Conservation (phyloP, 208 protist genomes). For the Trichomonas vaginalis region DNA sequence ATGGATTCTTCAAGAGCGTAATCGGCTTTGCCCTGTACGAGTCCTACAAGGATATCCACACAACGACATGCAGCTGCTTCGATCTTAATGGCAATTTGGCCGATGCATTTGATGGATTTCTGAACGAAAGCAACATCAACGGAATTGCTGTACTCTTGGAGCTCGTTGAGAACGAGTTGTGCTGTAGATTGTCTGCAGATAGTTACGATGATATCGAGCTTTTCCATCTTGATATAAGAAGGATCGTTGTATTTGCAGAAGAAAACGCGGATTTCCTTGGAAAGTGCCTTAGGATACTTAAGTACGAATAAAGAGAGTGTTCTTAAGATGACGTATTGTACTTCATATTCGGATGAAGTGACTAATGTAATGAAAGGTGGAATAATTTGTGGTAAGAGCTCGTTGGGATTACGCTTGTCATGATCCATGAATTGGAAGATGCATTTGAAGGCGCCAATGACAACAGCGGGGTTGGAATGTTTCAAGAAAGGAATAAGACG, state of each 20-base stretch:
- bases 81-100: slow-evolving; percentile 85
- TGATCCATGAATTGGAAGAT: slow-evolving; percentile 55
- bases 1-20: slow-evolving; percentile 81
- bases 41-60: slow-evolving; percentile 65
- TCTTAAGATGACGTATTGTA: slow-evolving; percentile 90
- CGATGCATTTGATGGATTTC: slow-evolving; percentile 76
- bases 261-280: slow-evolving; percentile 61
- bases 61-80: slow-evolving; percentile 64
- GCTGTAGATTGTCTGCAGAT: slow-evolving; percentile 65
- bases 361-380: slow-evolving; percentile 69
- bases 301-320: slow-evolving; percentile 95
- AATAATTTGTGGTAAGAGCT: slow-evolving; percentile 49
- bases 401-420: slow-evolving; percentile 29
- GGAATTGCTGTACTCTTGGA: slow-evolving; percentile 74
- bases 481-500: slow-evolving; percentile 75
- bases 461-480: slow-evolving; percentile 90
- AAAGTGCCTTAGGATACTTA: slow-evolving; percentile 45
- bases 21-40: slow-evolving; percentile 63
- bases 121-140: slow-evolving; percentile 89
- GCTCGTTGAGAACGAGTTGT: slow-evolving; percentile 61
- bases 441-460: slow-evolving; percentile 81
- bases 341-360: slow-evolving; percentile 66
- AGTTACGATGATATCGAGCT: slow-evolving; percentile 79
- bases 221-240: slow-evolving; percentile 91
- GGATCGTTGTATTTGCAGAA: slow-evolving; percentile 92